Percentiles rank a stretch among this genome's conserved stretches.
Evolutionary conservation across 2,329 filamentous ascomycete species (phyloP).

Genomic region (Trichoderma polysporum): DNA sequence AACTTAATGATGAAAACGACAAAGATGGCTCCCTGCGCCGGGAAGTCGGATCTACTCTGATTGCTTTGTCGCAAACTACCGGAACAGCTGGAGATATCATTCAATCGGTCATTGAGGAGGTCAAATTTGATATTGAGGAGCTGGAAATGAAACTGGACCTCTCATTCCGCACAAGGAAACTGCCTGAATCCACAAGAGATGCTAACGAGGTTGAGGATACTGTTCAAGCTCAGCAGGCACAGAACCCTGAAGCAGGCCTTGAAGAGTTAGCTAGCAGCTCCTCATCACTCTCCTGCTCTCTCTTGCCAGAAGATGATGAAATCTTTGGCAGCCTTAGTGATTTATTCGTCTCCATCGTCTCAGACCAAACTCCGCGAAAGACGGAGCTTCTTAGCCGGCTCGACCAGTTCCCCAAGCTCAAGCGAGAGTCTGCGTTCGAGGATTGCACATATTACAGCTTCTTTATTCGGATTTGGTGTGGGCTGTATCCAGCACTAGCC

Average conservation of each 20-base stretch:
- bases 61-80: constrained; percentile 60
- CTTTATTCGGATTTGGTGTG: constrained; percentile 72
- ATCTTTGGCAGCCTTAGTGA: constrained; percentile 60
- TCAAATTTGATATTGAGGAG: constrained; percentile 69
- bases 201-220: constrained; percentile 34
- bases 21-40: constrained; percentile 57
- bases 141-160: constrained; percentile 74
- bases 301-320: constrained; percentile 49
- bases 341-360: constrained; percentile 56
- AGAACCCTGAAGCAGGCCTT: constrained; percentile 42
- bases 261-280: constrained; percentile 39
- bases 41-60: constrained; percentile 65
- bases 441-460: constrained; percentile 72
- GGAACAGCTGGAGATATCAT: constrained; percentile 63
- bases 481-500: constrained; percentile 66
- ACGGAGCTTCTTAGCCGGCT: constrained; percentile 48
- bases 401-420: constrained; percentile 55
- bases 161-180: constrained; percentile 59
- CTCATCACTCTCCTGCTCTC: constrained; percentile 49
- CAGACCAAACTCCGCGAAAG: constrained; percentile 40
- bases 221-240: constrained; percentile 30
- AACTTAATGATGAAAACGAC: constrained; percentile 55
- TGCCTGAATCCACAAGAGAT: constrained; percentile 52
- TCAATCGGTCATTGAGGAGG: constrained; percentile 63
- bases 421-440: constrained; percentile 53